These are phyloP conservation scores for Stenogyne calaminthoides DNA, from an alignment of 305 asterid species.

Conservation along the genomic window DNA sequence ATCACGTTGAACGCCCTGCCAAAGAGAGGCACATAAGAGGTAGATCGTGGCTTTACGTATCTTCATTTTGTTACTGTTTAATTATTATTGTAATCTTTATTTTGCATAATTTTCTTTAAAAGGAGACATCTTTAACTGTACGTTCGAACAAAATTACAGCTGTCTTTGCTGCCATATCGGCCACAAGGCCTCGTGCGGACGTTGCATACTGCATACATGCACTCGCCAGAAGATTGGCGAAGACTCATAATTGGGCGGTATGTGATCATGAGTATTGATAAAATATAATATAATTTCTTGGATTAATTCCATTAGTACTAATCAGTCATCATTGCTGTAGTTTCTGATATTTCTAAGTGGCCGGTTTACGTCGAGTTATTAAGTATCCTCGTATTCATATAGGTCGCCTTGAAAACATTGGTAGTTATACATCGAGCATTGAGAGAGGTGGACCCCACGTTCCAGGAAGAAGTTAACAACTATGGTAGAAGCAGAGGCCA, in stretches of 20 bases:
- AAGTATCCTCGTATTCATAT: slow-evolving; percentile 1
- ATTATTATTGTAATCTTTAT: slow-evolving; percentile 9
- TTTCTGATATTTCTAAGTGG: background rate
- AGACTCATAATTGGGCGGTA: slow-evolving; percentile 99
- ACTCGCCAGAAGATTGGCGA: slow-evolving; percentile 86
- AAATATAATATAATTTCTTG: background rate
- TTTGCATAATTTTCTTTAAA: background rate
- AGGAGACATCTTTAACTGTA: slow-evolving; percentile 34
- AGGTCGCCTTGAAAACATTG: slow-evolving; percentile 98
- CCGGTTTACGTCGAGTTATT: background rate
- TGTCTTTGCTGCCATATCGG: slow-evolving; percentile 84
- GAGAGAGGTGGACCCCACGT: slow-evolving; percentile 94
- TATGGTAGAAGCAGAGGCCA: slow-evolving; percentile 87
- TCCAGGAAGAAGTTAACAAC: slow-evolving; percentile 90
- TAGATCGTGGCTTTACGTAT: slow-evolving; percentile 27
- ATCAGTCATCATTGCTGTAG: no score
- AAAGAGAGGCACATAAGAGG: slow-evolving; percentile 94
- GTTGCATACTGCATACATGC: slow-evolving; percentile 98
- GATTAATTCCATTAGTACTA: background rate
- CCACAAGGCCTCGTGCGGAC: slow-evolving; percentile 97
- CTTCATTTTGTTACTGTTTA: background rate
- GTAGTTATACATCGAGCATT: slow-evolving; percentile 96
- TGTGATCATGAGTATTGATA: slow-evolving; percentile 23
- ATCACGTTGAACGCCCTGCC: slow-evolving; percentile 95
- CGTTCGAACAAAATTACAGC: slow-evolving; percentile 53